Conservation (phyloP, 805 yeast species). For the Priceomyces carsonii region DNA sequence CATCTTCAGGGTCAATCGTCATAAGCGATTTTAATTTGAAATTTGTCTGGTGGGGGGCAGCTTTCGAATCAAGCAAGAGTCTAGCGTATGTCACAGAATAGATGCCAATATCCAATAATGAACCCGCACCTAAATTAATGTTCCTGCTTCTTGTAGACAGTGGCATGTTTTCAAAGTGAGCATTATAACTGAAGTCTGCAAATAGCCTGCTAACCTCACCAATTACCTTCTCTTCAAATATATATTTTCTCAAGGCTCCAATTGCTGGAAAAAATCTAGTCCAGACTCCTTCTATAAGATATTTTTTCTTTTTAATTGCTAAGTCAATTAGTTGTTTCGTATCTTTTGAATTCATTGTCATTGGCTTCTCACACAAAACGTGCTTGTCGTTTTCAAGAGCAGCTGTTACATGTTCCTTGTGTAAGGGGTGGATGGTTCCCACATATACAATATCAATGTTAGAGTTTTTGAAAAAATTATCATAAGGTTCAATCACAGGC, state of each 20-base stretch:
- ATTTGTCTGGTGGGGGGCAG: slow-evolving; percentile 28
- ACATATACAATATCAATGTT: slow-evolving; percentile 52
- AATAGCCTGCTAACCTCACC: slow-evolving; percentile 48
- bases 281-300: slow-evolving; percentile 64
- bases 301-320: slow-evolving; percentile 45
- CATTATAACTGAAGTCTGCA: slow-evolving; percentile 43
- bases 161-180: slow-evolving; percentile 32
- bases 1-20: slow-evolving; percentile 34
- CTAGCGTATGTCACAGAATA: slow-evolving; percentile 51
- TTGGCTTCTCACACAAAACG: slow-evolving; percentile 57
- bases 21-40: slow-evolving; percentile 31
- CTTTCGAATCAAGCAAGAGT: slow-evolving; percentile 33
- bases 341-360: slow-evolving; percentile 49
- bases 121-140: slow-evolving; percentile 55
- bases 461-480: slow-evolving; percentile 43
- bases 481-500: slow-evolving; percentile 34
- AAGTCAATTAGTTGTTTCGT: slow-evolving; percentile 40
- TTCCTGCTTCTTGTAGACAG: slow-evolving; percentile 39
- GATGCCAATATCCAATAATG: slow-evolving; percentile 56
- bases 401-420: slow-evolving; percentile 44
- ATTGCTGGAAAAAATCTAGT: slow-evolving; percentile 54
- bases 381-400: slow-evolving; percentile 49
- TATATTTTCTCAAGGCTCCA: slow-evolving; percentile 29
- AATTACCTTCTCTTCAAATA: slow-evolving; percentile 41
- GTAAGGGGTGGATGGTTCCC: slow-evolving; percentile 56